Conservation (phyloP, 2,329 filamentous ascomycete species). For the Aspergillus sp. region DNA sequence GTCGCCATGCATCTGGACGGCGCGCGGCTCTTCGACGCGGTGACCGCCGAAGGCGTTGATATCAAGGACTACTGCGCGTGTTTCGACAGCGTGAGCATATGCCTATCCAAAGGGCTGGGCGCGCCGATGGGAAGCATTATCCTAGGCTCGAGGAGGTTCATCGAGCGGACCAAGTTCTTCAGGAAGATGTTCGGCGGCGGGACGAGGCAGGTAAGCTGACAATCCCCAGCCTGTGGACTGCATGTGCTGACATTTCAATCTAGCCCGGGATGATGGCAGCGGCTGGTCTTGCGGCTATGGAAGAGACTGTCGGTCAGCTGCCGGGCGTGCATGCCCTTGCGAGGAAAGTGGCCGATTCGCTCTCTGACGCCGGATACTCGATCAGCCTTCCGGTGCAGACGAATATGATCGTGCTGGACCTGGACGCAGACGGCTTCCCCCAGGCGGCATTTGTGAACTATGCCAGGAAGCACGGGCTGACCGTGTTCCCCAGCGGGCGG, state of each 20-base stretch:
- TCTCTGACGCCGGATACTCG: constrained; percentile 13
- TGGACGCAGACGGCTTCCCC: constrained; percentile 12
- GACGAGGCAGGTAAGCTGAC: constrained; percentile 17
- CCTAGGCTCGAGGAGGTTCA: constrained; percentile 16
- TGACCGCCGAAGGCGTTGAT: constrained; percentile 14
- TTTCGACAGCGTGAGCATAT: constrained; percentile 26
- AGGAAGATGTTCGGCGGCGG: constrained; percentile 26
- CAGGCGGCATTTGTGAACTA: constrained; percentile 13
- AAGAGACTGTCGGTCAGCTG: constrained; percentile 13
- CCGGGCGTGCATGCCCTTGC: constrained; percentile 15
- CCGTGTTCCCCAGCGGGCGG: constrained; percentile 13
- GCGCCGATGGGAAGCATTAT: constrained; percentile 26
- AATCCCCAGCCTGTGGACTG: background rate
- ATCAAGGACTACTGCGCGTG: constrained; percentile 21
- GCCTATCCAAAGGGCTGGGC: constrained; percentile 24
- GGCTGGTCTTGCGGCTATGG: constrained; percentile 14
- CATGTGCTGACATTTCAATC: constrained; percentile 1
- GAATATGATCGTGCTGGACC: constrained; percentile 18
- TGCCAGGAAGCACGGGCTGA: constrained; percentile 11
- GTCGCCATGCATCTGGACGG: constrained; percentile 23
- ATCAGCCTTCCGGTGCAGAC: constrained; percentile 17
- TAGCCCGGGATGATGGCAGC: constrained; percentile 23
- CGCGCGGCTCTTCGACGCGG: constrained; percentile 20
- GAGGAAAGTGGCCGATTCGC: constrained; percentile 10
- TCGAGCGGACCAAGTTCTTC: constrained; percentile 21